Evolutionary conservation across 1,284 basidiomycete species (phyloP), one percentile per base, ranked within the genome.

Genomic region (Apiotrichum veenhuisii): DNA sequence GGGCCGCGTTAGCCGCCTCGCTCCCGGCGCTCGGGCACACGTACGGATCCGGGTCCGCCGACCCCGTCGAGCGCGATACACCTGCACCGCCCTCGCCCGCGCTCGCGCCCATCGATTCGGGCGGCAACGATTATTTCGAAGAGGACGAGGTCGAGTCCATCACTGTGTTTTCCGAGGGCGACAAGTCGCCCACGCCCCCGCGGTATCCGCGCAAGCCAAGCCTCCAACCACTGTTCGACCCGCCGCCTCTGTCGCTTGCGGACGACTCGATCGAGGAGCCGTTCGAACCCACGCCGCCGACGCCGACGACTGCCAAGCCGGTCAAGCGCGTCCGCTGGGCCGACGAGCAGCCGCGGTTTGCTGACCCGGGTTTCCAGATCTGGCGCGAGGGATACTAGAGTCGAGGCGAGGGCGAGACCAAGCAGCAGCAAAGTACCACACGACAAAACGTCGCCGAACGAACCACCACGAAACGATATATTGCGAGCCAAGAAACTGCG

Each of bases 351-450:
- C 42, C 40, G 9, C 40, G 44, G 26, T 20, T n/a, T 7, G 64
- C 62, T 9, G 59, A 64, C 27, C 43, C 63, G 3, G 69, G 68
- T 0, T 73, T 73, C 53, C 55, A 25, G 20, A 54, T 71, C 10
- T 73, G 71, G 71, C 52, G 65, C 37, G 71, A 73, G 50, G 57
- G 36, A 9, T 67, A 68, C 52, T 70, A 52, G 45, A 9, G 3
- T 27, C 5, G 33, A 34, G 26, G 23, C 42, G 23, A 26, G 42
- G 12, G 40, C 40, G 10, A 20, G 20, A 4, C 14, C 9, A 14
- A 37, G 36, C 36, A 37, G 36, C 15, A 37, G 30, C 30, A 30
- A n/a, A n/a, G n/a, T n/a, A n/a, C n/a, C n/a, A n/a, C n/a, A n/a
- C n/a, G n/a, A n/a, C n/a, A n/a, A n/a, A n/a, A n/a, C n/a, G n/a